These are phyloP conservation scores for Boletus rufocinnamomeus DNA, from an alignment of 768 basidiomycete species.

Conservation along the genomic window DNA sequence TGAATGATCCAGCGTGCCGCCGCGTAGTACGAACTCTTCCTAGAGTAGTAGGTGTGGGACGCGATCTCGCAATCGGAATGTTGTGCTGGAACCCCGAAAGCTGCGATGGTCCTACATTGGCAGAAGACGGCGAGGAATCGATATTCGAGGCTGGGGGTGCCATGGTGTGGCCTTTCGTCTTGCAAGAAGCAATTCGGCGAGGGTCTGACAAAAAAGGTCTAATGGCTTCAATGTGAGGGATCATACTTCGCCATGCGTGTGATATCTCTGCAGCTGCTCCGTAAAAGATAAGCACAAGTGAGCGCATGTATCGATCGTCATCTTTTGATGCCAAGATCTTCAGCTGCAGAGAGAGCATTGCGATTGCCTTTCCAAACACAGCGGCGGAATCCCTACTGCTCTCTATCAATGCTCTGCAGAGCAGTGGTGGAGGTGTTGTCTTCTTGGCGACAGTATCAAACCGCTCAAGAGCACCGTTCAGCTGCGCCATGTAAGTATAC, in stretches of 20 bases:
- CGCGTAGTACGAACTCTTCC: slow-evolving; percentile 60
- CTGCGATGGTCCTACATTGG: slow-evolving; percentile 30
- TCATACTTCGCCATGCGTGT: slow-evolving; percentile 78
- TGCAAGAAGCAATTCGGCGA: slow-evolving; percentile 38
- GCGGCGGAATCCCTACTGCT: slow-evolving; percentile 82
- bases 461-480: slow-evolving; percentile 87
- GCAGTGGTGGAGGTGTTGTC: slow-evolving; percentile 62
- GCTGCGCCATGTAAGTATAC: slow-evolving; percentile 72
- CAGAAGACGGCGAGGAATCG: slow-evolving; percentile 32
- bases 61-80: slow-evolving; percentile 33
- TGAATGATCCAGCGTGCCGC: slow-evolving; percentile 94
- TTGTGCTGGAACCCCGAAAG: slow-evolving; percentile 24
- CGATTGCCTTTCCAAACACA: slow-evolving; percentile 85
- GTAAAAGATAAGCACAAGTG: slow-evolving; percentile 84
- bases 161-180: slow-evolving; percentile 29
- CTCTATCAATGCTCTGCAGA: slow-evolving; percentile 80
- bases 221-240: slow-evolving; percentile 69
- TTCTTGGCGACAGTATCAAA: slow-evolving; percentile 83
- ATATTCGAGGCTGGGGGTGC: slow-evolving; percentile 24
- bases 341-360: slow-evolving; percentile 78
- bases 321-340: slow-evolving; percentile 71
- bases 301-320: slow-evolving; percentile 85
- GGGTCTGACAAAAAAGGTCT: slow-evolving; percentile 58
- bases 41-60: slow-evolving; percentile 28
- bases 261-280: slow-evolving; percentile 89